Evolutionary conservation across 2,329 filamentous ascomycete species (phyloP), one percentile per base, ranked within the genome.

Genomic region (Botrytis hyacinthi): DNA sequence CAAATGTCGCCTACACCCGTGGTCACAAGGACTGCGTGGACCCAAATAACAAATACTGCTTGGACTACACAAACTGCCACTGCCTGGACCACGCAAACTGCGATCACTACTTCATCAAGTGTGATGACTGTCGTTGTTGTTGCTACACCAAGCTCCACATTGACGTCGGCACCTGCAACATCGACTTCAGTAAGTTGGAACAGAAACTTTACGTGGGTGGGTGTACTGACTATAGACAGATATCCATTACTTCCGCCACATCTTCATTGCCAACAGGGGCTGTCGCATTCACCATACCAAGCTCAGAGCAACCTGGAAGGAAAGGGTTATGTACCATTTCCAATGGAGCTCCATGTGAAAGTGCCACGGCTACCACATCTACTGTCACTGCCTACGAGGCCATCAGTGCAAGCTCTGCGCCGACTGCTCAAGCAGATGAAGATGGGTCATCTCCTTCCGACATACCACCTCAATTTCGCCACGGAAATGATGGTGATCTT

Each of bases 401-500:
- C 66, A 26, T 69, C 37, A 54, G 48, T 32, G 54, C 61, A 42
- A 59, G 32, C 32, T n/a, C 46, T 29, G 26, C 63, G 14, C 67
- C 74, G 7, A 70, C 60, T 20, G 54, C 74, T 40, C 51, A 48
- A 44, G 35, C 40, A 67, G 72, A 66, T n/a, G 20, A 69, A 44
- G 46, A 68, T 59, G 42, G 60, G 16, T 40, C 73, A 22, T 3
- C 46, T 60, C 51, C 65, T n/a, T 60, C 35, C 22, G 29, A 6
- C 42, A 46, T 46, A 6, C 22, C 69, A 4, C 20, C 48, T 22
- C 29, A 29, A 32, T 40, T 37, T 20, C 32, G 37, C 12, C 42
- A 22, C 20, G 10, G 26, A 22, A 42, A 44, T 40, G 54, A 76
- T 48, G 54, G 60, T 44, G 68, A 69, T 35, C 32, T 81, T 22